Evolutionary conservation across 495 filamentous ascomycete genomes (phyloP).

Genomic region (Clavariopsis aquatica): DNA sequence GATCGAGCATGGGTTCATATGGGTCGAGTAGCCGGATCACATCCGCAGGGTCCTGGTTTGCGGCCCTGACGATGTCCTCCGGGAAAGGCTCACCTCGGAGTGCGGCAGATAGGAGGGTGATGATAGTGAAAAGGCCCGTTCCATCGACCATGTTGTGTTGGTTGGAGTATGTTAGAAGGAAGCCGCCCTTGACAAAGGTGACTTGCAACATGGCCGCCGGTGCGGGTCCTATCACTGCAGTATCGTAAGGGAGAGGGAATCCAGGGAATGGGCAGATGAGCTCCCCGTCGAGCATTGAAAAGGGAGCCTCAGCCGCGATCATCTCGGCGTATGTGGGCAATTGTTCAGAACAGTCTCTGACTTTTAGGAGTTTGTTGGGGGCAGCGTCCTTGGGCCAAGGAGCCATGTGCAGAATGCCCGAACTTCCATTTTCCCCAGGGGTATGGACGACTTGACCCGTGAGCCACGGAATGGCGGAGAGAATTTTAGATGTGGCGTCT

Average conservation of each 20-base stretch:
- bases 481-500: neutral
- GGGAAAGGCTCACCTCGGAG: constrained; percentile 35
- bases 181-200: constrained; percentile 46
- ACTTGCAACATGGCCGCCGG: constrained; percentile 44
- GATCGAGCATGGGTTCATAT: constrained; percentile 43
- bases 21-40: constrained; percentile 44
- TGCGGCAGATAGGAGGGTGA: constrained; percentile 43
- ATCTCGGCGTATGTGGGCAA: neutral
- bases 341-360: neutral
- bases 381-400: neutral
- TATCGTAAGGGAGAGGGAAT: neutral
- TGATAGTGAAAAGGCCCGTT: constrained; percentile 45
- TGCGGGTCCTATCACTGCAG: constrained; percentile 32
- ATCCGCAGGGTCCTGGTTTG: constrained; percentile 43
- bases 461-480: neutral
- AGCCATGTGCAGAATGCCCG: neutral
- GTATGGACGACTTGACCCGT: neutral
- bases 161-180: constrained; percentile 41
- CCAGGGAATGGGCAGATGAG: neutral
- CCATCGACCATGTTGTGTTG: constrained; percentile 52
- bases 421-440: neutral
- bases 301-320: neutral
- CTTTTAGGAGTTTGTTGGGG: neutral
- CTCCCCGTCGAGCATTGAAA: neutral
- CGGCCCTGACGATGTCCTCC: constrained; percentile 36